These are phyloP conservation scores for Stachybotrys echinatus DNA, from an alignment of 2,329 filamentous ascomycete species.

Conservation along the genomic window DNA sequence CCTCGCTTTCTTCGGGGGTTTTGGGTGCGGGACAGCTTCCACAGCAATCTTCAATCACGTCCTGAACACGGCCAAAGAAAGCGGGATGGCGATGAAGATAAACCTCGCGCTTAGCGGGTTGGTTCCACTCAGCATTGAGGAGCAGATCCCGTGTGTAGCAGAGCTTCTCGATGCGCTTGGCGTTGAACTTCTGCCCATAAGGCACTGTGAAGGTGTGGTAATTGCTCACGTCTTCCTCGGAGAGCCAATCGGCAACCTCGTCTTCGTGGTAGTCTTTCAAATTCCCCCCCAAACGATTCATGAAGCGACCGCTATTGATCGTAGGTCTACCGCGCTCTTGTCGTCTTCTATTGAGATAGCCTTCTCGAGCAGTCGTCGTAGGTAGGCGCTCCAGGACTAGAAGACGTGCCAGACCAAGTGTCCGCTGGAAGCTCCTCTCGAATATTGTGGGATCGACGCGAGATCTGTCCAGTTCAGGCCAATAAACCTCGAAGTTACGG, in stretches of 20 bases:
- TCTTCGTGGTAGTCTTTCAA: conserved; percentile 75
- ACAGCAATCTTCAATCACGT: conserved; percentile 78
- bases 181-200: conserved; percentile 56
- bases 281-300: conserved; percentile 53
- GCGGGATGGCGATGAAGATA: conserved; percentile 79
- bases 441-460: conserved; percentile 81
- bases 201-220: conserved; percentile 75
- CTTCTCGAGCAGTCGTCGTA: conserved; percentile 59
- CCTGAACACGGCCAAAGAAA: conserved; percentile 72
- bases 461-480: conserved; percentile 68
- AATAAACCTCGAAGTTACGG: conserved; percentile 79
- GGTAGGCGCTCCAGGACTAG: conserved; percentile 77
- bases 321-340: conserved; percentile 65
- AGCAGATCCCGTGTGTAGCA: conserved; percentile 77
- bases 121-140: conserved; percentile 84
- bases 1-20: conserved; percentile 66
- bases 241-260: conserved; percentile 78
- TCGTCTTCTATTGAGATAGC: conserved; percentile 65
- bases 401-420: conserved; percentile 71
- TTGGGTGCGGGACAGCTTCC: conserved; percentile 66
- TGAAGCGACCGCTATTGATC: conserved; percentile 30
- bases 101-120: conserved; percentile 66
- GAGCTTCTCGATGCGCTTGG: conserved; percentile 73
- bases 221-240: conserved; percentile 69
- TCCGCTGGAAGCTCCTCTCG: conserved; percentile 72